Evolutionary conservation across 163 green algal genomes (phyloP), one percentile per base, ranked within the genome.

Genomic region (Trebouxia gelatinosa): DNA sequence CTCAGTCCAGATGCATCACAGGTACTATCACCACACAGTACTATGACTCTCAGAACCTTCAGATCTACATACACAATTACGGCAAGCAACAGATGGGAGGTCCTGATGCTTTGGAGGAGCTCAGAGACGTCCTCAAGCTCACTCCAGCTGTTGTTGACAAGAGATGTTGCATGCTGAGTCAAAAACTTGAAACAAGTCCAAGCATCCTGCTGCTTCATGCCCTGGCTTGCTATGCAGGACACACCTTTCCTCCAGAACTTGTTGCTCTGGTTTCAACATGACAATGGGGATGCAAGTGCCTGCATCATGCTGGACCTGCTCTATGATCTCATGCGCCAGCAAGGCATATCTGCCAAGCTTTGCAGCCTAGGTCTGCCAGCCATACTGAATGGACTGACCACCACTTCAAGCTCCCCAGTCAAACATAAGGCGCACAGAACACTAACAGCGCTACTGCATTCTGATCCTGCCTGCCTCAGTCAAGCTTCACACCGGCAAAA

Each of bases 271-370:
- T 76, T 76, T 40, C 29, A 43, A 23, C 68, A 64, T 43, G 40
- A 76, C 68, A 76, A 76, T 43, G 40, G 68, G 13, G 29, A 64
- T 34, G 68, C 68, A 28, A 43, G 13, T n/a, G 43, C 61, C 46
- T 59, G 43, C 62, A 40, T 40, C 40, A 76, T 76, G 68, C 68
- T 76, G 40, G 68, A 76, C 40, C 32, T 76, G 43, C 43, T 76
- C 19, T 19, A 35, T 40, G 62, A 76, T 39, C 43, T 76, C 26
- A 23, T 31, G 31, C 29, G 39, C 26, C 46, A 76, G 13, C 40
- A 40, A 29, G 46, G 68, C 21, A 40, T 76, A 40, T 34, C 68
- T 21, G 11, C 5, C n/a, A 76, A 62, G n/a, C 6, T 76, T n/a
- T 76, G 68, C 43, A 59, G 46, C 40, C 43, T 59, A 28, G 43